Base-by-base conservation (phyloP, 2,329 filamentous ascomycete genomes). In the Alternaria consortialis region DNA sequence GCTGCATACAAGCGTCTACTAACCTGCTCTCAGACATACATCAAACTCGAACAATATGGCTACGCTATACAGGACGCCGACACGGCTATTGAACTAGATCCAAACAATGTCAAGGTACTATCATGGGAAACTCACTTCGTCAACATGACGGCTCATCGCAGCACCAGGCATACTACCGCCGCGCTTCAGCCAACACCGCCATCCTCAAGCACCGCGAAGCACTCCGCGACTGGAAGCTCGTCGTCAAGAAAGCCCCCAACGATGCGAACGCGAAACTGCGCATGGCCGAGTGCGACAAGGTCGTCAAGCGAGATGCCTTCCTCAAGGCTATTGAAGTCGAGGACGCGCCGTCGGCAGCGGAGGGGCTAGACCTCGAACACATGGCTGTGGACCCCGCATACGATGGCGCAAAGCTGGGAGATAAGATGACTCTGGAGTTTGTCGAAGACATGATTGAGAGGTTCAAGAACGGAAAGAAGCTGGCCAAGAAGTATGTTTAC, bases 401-500 rank as follows among this genome's bases (percentile, higher is more conserved):
- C 74, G 95, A 99, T 74, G 95, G 95, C 63, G 90, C 89, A 23
- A 86, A 85, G 58, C 82, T 99, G 54, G 90, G 87, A 39, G 86
- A 90, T 53, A 86, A 91, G 77, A 99, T 99, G 93, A 97, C 94
- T 1, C 88, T 94, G 69, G 94, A 97, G 73, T 99, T 99, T 75
- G 92, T 99, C 72, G 91, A 96, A 72, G 94, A 99, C 82, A 97
- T 98, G 94, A 94, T 93, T 58, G 87, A 95, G 79, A 86, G 95
- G 32, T 99, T 99, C 86, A 70, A 75, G 86, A 90, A 87, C 52
- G 95, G 95, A 76, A 98, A 99, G 86, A 94, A 92, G 81, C 86
- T 99, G 58, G 93, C 95, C 80, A 90, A 88, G 82, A 99, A 98
- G 86, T 99, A 97, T 77, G 95, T 94, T 67, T 98, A 94, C 84